Evolutionary conservation across 306 rosid species (phyloP).

Genomic region (Lotus japonicus): DNA sequence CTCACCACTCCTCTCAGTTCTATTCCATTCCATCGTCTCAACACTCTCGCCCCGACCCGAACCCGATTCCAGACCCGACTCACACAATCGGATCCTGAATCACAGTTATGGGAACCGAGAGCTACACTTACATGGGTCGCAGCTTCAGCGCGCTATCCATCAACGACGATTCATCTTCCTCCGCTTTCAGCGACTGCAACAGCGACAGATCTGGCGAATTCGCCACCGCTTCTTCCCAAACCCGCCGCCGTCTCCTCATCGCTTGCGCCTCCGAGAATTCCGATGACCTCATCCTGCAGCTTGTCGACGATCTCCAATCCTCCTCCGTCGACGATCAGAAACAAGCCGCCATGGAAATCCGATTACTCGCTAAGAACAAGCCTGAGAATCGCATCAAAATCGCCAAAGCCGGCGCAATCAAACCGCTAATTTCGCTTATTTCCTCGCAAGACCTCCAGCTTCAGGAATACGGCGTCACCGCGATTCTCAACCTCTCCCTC

Average conservation of each 20-base stretch:
- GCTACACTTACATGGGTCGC: conserved; percentile 47
- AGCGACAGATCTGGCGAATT: conserved; percentile 98
- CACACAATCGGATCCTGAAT: not conserved
- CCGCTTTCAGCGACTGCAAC: conserved; percentile 92
- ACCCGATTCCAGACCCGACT: not conserved
- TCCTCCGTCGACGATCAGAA: conserved; percentile 72
- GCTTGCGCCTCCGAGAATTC: conserved; percentile 79
- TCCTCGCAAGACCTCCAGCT: conserved; percentile 70
- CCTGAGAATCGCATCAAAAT: conserved; percentile 76
- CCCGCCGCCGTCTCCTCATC: conserved; percentile 46
- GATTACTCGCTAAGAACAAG: conserved; percentile 82
- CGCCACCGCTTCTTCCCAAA: conserved; percentile 50
- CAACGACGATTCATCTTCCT: conserved; percentile 56
- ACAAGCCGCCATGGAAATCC: conserved; percentile 93
- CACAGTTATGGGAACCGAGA: conserved; percentile 47
- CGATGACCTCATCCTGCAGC: conserved; percentile 68
- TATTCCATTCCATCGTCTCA: not conserved
- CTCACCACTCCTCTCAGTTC: not conserved
- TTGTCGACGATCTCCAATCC: conserved; percentile 62
- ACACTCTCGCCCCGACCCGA: not conserved
- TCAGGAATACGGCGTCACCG: conserved; percentile 94
- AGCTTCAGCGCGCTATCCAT: conserved; percentile 45
- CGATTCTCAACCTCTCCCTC: conserved; percentile 79
- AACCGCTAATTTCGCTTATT: conserved; percentile 65
- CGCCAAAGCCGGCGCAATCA: conserved; percentile 70